Evolutionary conservation across 192 early-diverging fungal genomes (phyloP), one percentile per base, ranked within the genome.

Genomic region (Gigaspora rosea): DNA sequence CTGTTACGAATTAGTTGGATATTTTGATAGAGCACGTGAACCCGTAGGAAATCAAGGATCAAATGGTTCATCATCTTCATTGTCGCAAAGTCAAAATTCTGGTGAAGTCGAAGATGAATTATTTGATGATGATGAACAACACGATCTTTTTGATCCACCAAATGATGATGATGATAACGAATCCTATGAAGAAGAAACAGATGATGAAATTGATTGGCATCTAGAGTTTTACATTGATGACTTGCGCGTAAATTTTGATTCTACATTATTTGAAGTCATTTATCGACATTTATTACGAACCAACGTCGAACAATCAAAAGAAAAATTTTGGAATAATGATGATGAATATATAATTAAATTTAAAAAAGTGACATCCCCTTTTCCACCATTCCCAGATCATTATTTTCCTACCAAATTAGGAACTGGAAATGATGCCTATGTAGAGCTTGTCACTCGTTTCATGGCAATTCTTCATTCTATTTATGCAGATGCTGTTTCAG

Each of bases 191-290:
- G 41, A 41, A 41, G 41, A 41, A 41, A 6, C 41, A 56, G 52
- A 56, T 56, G 52, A 56, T 56, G 52, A 56, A 18, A n/a, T 18
- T 56, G 64, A 77, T 16, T 92, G 87, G 84, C 79, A 83, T 22
- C 86, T 95, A 59, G 80, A 85, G 58, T 94, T 95, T 69, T 83
- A 80, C 0, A 70, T 92, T 68, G 86, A 81, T 35, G 88, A 82
- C 32, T 58, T 70, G 4, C 84, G 80, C 0, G 78, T 88, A 58
- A 78, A 47, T 49, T 83, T 76, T 1, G 89, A 92, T 58, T 82
- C 73, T 49, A 93, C 91, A 5, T 86, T 94, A 0, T 93, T 92
- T 82, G 91, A 87, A 22, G 89, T 91, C 49, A 79, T 92, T 35
- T 92, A 89, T 70, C 80, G 82, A 6, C 76, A 76, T 73, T 56